phyloP scores from a whole-genome alignment of 1,284 basidiomycete species.

The Earliella scabrosa region DNA sequence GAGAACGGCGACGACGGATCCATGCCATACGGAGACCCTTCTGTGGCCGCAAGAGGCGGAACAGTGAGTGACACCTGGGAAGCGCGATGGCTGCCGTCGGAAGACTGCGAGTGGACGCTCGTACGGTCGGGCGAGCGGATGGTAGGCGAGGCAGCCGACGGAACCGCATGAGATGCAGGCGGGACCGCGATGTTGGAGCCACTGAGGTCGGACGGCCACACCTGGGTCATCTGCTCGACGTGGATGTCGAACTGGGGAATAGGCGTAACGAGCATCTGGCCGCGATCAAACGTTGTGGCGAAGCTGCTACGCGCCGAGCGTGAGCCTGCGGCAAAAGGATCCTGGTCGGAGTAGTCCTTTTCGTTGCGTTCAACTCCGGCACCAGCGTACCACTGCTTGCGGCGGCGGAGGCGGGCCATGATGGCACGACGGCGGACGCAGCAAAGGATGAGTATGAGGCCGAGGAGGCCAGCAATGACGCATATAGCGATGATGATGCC shows the following conservation, averaged over 20 bases:
- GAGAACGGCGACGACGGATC: constrained; percentile 51
- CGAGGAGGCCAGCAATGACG: constrained; percentile 15
- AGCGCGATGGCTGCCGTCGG: constrained; percentile 20
- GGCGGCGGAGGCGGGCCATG: constrained; percentile 25
- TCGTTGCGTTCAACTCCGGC: constrained; percentile 15
- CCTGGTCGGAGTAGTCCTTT: constrained; percentile 26
- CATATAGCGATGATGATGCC: constrained; percentile 23
- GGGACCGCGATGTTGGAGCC: constrained; percentile 22
- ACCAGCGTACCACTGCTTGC: constrained; percentile 31
- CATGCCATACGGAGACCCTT: constrained; percentile 29
- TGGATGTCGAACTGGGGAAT: constrained; percentile 20
- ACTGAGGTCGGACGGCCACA: constrained; percentile 25
- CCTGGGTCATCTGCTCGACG: constrained; percentile 14
- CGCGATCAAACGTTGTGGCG: constrained; percentile 47
- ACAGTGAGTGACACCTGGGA: constrained; percentile 42
- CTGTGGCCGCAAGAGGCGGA: constrained; percentile 18
- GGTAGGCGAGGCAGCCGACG: constrained; percentile 18
- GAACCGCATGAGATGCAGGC: constrained; percentile 15
- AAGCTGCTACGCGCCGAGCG: constrained; percentile 48
- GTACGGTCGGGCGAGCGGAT: constrained; percentile 19
- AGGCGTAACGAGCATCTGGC: constrained; percentile 22
- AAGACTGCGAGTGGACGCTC: constrained; percentile 18
- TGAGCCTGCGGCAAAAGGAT: constrained; percentile 11
- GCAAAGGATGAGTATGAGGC: constrained; percentile 17
- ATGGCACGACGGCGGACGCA: constrained; percentile 25